Conservation (phyloP, 371 early-diverging fungal species). For the Saksenaea vasiformis region DNA sequence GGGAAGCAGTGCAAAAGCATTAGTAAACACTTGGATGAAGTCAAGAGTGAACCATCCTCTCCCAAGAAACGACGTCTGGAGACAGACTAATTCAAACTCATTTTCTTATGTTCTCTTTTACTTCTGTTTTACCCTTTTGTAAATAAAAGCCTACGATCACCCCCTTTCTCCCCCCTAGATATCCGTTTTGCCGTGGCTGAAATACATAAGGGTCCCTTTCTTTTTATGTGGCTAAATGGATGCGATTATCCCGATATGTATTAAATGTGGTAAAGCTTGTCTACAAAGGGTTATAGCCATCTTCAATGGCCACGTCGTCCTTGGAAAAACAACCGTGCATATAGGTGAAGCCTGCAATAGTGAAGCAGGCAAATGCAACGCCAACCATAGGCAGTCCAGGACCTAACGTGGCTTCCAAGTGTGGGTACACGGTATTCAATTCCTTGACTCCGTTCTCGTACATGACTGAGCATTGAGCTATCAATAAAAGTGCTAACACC, state of each 20-base stretch:
- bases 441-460: slow-evolving; percentile 34
- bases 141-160: not conserved
- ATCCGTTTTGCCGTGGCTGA: slow-evolving; percentile 5
- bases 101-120: not conserved
- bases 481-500: slow-evolving; percentile 28
- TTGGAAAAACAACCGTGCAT: slow-evolving; percentile 35
- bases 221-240: not conserved
- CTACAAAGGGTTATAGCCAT: slow-evolving; percentile 39
- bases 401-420: slow-evolving; percentile 34
- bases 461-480: slow-evolving; percentile 35
- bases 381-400: slow-evolving; percentile 41
- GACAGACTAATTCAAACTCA: not conserved
- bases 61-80: not conserved
- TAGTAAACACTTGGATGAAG: not conserved
- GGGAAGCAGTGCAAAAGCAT: not conserved
- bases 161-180: not conserved
- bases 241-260: not conserved
- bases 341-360: slow-evolving; percentile 26
- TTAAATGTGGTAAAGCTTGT: not conserved
- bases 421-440: slow-evolving; percentile 37
- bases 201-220: not conserved
- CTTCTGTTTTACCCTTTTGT: not conserved
- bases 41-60: not conserved
- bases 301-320: slow-evolving; percentile 19
- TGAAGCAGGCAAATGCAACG: slow-evolving; percentile 32